Percentiles rank a stretch among this genome's conserved stretches.
Conservation (phyloP, 2,329 filamentous ascomycete species). For the Dryadomyces sulphureus region DNA sequence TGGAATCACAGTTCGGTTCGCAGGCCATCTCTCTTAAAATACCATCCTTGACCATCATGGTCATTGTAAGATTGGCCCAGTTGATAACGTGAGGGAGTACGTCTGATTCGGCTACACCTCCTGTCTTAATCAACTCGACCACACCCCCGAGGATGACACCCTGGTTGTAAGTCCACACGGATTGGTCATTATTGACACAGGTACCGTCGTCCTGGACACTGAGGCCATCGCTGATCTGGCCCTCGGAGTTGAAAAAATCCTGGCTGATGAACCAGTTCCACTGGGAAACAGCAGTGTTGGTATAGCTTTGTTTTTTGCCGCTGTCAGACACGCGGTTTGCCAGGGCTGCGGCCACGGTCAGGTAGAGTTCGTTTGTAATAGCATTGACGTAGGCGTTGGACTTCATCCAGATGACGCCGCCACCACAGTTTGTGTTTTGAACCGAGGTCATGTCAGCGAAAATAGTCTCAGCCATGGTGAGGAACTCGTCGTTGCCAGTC, state of each 20-base stretch:
- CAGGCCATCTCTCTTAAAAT: slow-evolving; percentile 40
- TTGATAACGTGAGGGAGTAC: slow-evolving; percentile 23
- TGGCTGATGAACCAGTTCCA: slow-evolving; percentile 37
- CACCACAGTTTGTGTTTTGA: slow-evolving; percentile 25
- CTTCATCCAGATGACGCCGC: slow-evolving; percentile 42
- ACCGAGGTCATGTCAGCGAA: slow-evolving; percentile 38
- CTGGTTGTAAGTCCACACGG: slow-evolving; percentile 38
- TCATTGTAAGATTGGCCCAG: slow-evolving; percentile 37
- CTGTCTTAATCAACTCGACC: slow-evolving; percentile 26
- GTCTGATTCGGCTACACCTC: slow-evolving; percentile 23
- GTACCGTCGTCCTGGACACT: slow-evolving; percentile 21
- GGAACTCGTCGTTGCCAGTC: slow-evolving; percentile 28
- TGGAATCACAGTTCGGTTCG: slow-evolving; percentile 22
- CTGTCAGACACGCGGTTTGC: slow-evolving; percentile 26
- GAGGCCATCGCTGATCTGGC: slow-evolving; percentile 36
- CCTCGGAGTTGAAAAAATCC: slow-evolving; percentile 32
- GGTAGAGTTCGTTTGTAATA: slow-evolving; percentile 39
- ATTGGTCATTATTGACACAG: slow-evolving; percentile 31
- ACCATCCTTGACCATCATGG: slow-evolving; percentile 23
- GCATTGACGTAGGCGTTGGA: slow-evolving; percentile 32
- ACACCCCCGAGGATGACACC: slow-evolving; percentile 36
- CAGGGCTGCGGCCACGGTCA: slow-evolving; percentile 34
- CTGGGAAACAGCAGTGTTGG: slow-evolving; percentile 28
- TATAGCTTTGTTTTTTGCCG: slow-evolving; percentile 22
- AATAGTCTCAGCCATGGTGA: slow-evolving; percentile 33